Evolutionary conservation across 2,329 filamentous ascomycete species (phyloP), one percentile per base, ranked within the genome.

Genomic region (Alternaria hordeiaustralica): DNA sequence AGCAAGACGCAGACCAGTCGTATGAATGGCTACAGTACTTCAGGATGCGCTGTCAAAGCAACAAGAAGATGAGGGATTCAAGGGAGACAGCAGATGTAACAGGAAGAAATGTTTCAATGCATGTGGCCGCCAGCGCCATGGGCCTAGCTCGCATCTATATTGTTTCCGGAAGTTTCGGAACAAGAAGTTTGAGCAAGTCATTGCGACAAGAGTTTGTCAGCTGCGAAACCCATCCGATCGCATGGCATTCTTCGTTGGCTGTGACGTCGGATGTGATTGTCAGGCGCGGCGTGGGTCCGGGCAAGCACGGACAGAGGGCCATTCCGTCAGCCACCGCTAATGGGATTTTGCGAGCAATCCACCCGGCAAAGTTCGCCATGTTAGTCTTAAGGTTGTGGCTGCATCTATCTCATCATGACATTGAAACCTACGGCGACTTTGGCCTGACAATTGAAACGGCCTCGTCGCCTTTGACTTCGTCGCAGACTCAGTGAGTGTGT

Each of bases 121-220:
- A 59, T 50, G 44, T 60, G 51, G 30, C 60, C 53, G 33, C 43
- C 59, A 23, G 58, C 46, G 45, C 45, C 49, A 45, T 50, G 60
- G 46, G 59, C 33, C 33, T 55, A 44, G 57, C 53, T 61, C 61
- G 56, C 55, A 59, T 58, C 66, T 64, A 62, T 69, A 65, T 64
- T 64, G 58, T 64, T 46, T 60, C 60, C 72, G 73, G 72, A 75
- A 71, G 62, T 63, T 66, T 66, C 72, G 74, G 74, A 75, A 69
- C 50, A 54, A 21, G 50, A 46, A 63, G 47, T 33, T 61, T 30
- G 28, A 58, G 56, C 60, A 57, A 61, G 58, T 55, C 69, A 74
- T 72, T 63, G 67, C 63, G 58, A 71, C 55, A 66, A 50, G 62
- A 50, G 55, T 75, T 75, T 72, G 73, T 76, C 69, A 76, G 71